Conservation (phyloP, 768 basidiomycete genomes). For the Leucogyrophana mollusca region DNA sequence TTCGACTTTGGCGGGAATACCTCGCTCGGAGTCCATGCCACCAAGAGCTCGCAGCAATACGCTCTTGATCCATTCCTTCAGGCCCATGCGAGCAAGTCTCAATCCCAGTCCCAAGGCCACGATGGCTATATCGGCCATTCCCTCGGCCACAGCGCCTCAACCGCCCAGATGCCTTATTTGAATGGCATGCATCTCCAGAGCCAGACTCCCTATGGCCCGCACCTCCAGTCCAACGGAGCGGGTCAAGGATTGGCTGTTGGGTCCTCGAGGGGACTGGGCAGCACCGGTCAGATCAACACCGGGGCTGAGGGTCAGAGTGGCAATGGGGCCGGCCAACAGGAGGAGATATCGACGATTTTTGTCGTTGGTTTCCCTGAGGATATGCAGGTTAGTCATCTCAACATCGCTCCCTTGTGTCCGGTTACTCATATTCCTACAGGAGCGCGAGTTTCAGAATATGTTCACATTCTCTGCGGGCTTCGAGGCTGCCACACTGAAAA, state of each 20-base stretch:
- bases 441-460: constrained; percentile 99
- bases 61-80: constrained; percentile 31
- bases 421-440: constrained; percentile 46
- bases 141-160: constrained; percentile 28
- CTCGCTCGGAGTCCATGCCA: constrained; percentile 11
- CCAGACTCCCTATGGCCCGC: constrained; percentile 76
- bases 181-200: constrained; percentile 56
- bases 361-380: constrained; percentile 99
- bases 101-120: constrained; percentile 25
- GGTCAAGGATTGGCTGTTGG: constrained; percentile 19
- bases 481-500: constrained; percentile 97
- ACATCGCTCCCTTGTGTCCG: constrained; percentile 11
- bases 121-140: constrained; percentile 25
- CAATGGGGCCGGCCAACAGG: constrained; percentile 40
- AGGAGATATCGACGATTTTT: constrained; percentile 96
- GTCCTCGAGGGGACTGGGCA: constrained; percentile 24
- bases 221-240: constrained; percentile 47
- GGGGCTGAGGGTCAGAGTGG: constrained; percentile 20
- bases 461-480: constrained; percentile 96
- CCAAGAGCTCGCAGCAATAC: constrained; percentile 31
- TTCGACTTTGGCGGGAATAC: constrained; percentile 32
- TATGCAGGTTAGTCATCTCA: constrained; percentile 73
- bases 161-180: constrained; percentile 33
- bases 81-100: constrained; percentile 24
- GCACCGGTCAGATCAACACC: constrained; percentile 27